Evolutionary conservation across 2,329 filamentous ascomycete species (phyloP).

Genomic region (Neonectria coccinea): DNA sequence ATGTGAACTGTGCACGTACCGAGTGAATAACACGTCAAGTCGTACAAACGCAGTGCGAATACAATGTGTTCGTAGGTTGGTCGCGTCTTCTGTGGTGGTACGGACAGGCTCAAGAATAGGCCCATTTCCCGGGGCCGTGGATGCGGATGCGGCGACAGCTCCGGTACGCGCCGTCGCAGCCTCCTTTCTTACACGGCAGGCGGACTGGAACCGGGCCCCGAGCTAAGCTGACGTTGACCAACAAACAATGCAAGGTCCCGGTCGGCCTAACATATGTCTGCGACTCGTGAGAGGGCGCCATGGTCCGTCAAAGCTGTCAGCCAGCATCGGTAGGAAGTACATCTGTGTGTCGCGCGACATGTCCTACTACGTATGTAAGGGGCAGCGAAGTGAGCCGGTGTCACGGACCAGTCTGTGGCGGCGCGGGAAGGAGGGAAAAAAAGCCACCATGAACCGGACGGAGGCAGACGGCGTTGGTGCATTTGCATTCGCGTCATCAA

Average conservation of each 20-base stretch:
- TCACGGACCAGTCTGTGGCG: conserved; percentile 1
- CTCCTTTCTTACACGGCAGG: conserved; percentile 1
- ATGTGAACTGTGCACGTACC: not conserved
- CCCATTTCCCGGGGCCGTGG: conserved; percentile 27
- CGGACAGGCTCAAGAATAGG: conserved; percentile 4
- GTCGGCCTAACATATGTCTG: not conserved
- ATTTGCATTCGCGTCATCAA: not conserved
- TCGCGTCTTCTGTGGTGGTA: conserved; percentile 10
- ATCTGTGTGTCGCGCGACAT: not conserved
- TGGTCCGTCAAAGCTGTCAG: conserved; percentile 13
- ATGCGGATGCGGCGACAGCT: conserved; percentile 24
- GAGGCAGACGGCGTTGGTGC: not conserved
- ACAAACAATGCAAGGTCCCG: conserved; percentile 22
- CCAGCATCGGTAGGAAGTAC: not conserved
- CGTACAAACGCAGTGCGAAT: not conserved
- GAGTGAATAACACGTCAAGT: not conserved
- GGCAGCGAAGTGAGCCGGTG: conserved; percentile 11
- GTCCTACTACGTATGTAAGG: not conserved
- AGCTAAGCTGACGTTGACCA: not conserved
- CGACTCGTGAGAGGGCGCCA: conserved; percentile 13
- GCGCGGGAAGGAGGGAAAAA: not conserved
- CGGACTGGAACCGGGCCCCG: not conserved
- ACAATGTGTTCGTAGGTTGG: not conserved
- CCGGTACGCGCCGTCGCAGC: conserved; percentile 9
- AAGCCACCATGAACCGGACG: not conserved